Evolutionary conservation across 306 rosid genomes (phyloP).

Genomic region (Arachis stenosperma): DNA sequence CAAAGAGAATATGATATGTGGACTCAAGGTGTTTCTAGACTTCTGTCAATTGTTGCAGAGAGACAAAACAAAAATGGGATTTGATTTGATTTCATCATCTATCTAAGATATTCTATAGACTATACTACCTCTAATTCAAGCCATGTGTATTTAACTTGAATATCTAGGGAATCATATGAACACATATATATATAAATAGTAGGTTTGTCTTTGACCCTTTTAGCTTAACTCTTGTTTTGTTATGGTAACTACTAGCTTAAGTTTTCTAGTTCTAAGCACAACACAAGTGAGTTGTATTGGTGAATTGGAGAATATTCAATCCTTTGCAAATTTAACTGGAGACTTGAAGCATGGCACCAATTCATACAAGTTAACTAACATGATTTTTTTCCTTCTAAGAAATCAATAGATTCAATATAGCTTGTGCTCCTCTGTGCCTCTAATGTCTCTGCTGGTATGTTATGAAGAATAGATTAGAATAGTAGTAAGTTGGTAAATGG

Average conservation of each 20-base stretch:
- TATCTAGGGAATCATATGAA: slow-evolving; percentile 1
- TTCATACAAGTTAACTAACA: no score
- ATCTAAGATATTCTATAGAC: background rate
- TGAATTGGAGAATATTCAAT: no score
- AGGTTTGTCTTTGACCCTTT: background rate
- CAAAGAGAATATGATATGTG: slow-evolving; percentile 83
- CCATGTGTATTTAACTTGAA: slow-evolving; percentile 9
- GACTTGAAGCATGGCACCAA: no score
- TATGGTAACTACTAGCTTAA: no score
- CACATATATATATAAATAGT: background rate
- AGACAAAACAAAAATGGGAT: slow-evolving; percentile 49
- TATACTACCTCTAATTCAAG: slow-evolving; percentile 21
- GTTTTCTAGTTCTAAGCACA: no score
- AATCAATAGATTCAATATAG: background rate
- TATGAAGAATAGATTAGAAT: no score
- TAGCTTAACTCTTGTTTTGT: background rate
- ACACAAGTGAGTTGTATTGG: no score
- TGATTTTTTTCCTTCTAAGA: no score
- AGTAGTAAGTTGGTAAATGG: no score
- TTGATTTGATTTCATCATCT: background rate
- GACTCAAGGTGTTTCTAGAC: slow-evolving; percentile 85
- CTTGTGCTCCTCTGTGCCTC: no score
- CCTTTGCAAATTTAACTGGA: no score
- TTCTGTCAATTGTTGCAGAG: slow-evolving; percentile 77
- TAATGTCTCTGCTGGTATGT: no score